These are phyloP conservation scores for Reticulascus tulasneorum DNA, from an alignment of 2,329 filamentous ascomycete species.

Conservation along the genomic window DNA sequence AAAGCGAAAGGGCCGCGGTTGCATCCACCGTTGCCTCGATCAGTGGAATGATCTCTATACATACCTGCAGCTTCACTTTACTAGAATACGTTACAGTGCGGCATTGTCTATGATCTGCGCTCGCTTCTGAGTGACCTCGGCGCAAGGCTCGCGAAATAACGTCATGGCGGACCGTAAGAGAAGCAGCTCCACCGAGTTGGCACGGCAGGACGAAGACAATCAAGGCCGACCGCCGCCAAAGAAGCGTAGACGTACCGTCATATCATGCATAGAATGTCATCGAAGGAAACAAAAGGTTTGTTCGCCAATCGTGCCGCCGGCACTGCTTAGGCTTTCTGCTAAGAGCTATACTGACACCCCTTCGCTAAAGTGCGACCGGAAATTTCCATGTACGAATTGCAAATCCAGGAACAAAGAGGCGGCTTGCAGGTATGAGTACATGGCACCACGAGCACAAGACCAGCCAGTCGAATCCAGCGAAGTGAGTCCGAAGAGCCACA, in stretches of 20 bases:
- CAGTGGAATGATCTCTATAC: not conserved
- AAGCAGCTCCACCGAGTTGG: constrained; percentile 1
- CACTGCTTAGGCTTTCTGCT: not conserved
- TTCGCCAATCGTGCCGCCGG: not conserved
- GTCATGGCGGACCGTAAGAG: not conserved
- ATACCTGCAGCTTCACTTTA: not conserved
- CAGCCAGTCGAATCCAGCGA: constrained; percentile 16
- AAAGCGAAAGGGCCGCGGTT: not conserved
- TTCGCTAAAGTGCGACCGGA: constrained; percentile 51
- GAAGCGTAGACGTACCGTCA: constrained; percentile 57
- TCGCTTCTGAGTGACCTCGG: not conserved
- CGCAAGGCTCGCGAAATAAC: not conserved
- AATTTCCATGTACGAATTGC: constrained; percentile 57
- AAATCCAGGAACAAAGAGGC: constrained; percentile 51
- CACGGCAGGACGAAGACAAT: not conserved
- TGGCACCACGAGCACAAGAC: constrained; percentile 38
- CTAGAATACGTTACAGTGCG: too few relatives aligned
- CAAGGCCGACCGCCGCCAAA: constrained; percentile 36
- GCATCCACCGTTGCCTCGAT: not conserved
- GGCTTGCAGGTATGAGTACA: constrained; percentile 54
- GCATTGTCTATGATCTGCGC: too few relatives aligned
- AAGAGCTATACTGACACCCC: constrained; percentile 3
- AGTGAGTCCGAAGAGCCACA: constrained; percentile 6
- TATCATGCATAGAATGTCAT: constrained; percentile 63
- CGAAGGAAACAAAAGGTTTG: constrained; percentile 56